A percentile compares a stretch with the other conserved stretches of the same genome.
These are phyloP conservation scores for Choiromyces venosus DNA, from an alignment of 495 filamentous ascomycete species.

Conservation along the genomic window DNA sequence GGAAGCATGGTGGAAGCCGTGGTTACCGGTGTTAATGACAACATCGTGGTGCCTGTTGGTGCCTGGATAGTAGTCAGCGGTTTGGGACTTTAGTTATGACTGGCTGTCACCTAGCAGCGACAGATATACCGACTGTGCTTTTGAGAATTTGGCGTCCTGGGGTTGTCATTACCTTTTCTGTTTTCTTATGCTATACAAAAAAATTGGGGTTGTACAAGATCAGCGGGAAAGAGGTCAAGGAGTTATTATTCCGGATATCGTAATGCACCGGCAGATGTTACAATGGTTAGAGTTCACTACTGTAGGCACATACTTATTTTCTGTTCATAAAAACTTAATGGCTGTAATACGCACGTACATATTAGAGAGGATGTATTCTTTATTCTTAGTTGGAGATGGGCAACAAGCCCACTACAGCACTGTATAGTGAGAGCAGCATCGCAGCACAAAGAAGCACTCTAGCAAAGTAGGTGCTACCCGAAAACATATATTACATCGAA, in stretches of 20 bases:
- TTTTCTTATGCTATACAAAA: not conserved
- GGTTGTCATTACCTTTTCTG: not conserved
- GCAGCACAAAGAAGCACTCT: not conserved
- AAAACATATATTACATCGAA: not conserved
- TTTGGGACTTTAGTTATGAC: constrained; percentile 55
- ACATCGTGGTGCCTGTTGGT: constrained; percentile 93
- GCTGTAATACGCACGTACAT: not conserved
- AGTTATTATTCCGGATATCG: not conserved
- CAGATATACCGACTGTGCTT: not conserved
- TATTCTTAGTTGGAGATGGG: not conserved
- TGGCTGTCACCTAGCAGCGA: not conserved
- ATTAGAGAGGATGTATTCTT: not conserved
- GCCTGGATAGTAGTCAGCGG: constrained; percentile 85
- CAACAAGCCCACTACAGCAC: not conserved
- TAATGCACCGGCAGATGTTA: not conserved
- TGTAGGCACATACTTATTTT: not conserved
- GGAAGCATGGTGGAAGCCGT: constrained; percentile 93
- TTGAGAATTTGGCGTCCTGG: constrained; percentile 8
- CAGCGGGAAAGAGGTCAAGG: no score
- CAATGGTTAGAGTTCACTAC: not conserved
- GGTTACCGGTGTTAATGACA: constrained; percentile 95
- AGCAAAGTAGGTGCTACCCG: not conserved
- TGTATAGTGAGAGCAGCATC: not conserved
- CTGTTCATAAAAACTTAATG: not conserved
- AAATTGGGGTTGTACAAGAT: not conserved